These are phyloP conservation scores for Fusarium coffeatum DNA, from an alignment of 2,329 filamentous ascomycete genomes.

Conservation along the genomic window DNA sequence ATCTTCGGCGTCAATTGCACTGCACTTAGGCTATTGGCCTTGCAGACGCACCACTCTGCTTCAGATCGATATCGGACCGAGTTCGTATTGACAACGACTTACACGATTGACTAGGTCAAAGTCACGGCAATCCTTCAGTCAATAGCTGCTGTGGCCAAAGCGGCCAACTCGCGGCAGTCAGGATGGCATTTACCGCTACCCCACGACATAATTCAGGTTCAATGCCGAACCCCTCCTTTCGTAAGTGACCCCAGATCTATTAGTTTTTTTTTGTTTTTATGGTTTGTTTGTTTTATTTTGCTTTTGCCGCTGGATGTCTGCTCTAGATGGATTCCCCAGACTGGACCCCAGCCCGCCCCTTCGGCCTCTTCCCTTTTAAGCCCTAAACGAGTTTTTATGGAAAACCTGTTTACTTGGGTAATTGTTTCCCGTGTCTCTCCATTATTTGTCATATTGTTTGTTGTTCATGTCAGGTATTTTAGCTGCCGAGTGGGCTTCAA, in stretches of 20 bases:
- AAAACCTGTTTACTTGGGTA: conserved; percentile 2
- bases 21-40: neutral
- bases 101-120: conserved; percentile 4
- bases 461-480: conserved; percentile 1
- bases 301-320: conserved; percentile 6
- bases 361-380: conserved; percentile 19
- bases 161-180: conserved; percentile 36
- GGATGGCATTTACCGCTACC: conserved; percentile 28
- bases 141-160: conserved; percentile 33
- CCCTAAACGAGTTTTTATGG: neutral
- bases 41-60: neutral
- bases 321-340: neutral
- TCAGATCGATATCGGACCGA: neutral
- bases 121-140: neutral
- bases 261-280: neutral
- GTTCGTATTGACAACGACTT: conserved; percentile 7
- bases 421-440: neutral
- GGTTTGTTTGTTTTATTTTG: neutral
- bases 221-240: conserved; percentile 63
- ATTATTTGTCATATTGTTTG: conserved; percentile 3
- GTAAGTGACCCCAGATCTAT: conserved; percentile 53
- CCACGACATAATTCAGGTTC: conserved; percentile 43
- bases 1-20: neutral
- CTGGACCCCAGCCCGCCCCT: conserved; percentile 1
- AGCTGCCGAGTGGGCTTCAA: neutral